Evolutionary conservation across 2,329 filamentous ascomycete species (phyloP).

Genomic region (Ascochyta koolunga): DNA sequence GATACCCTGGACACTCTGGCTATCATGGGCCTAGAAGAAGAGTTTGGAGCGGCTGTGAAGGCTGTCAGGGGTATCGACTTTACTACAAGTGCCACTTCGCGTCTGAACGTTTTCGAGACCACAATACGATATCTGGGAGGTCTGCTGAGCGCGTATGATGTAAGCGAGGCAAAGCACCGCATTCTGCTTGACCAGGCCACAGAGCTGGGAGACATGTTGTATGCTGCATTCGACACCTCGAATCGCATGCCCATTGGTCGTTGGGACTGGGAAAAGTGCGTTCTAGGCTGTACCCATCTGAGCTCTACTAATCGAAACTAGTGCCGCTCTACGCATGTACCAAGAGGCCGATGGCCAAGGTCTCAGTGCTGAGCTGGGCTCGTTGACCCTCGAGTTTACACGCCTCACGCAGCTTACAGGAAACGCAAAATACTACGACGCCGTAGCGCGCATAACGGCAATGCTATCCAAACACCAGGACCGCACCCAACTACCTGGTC

Average conservation of each 20-base stretch:
- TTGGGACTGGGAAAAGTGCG: conserved; percentile 48
- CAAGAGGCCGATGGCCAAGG: conserved; percentile 40
- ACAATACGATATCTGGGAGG: conserved; percentile 50
- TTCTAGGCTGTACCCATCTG: not conserved
- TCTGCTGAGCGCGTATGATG: conserved; percentile 46
- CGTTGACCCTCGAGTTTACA: conserved; percentile 48
- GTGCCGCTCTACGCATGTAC: conserved; percentile 35
- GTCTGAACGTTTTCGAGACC: conserved; percentile 49
- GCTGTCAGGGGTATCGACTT: conserved; percentile 63
- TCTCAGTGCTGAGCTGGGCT: conserved; percentile 47
- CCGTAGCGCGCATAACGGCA: conserved; percentile 45
- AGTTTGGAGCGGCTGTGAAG: conserved; percentile 61
- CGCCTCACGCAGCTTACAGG: conserved; percentile 48
- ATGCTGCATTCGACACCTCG: conserved; percentile 52
- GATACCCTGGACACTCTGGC: conserved; percentile 67
- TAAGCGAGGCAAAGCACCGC: conserved; percentile 44
- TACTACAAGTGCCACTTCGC: conserved; percentile 46
- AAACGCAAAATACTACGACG: conserved; percentile 48
- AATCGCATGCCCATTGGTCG: conserved; percentile 50
- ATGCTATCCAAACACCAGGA: conserved; percentile 45
- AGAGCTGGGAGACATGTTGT: conserved; percentile 53
- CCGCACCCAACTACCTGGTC: conserved; percentile 42
- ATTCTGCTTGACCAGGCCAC: conserved; percentile 48
- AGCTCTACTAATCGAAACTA: conserved; percentile 24
- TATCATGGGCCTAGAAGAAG: conserved; percentile 65